A percentile compares a stretch with the other conserved stretches of the same genome.
phyloP scores from a whole-genome alignment of 441 rosid genomes.

The Geranium incanum region DNA sequence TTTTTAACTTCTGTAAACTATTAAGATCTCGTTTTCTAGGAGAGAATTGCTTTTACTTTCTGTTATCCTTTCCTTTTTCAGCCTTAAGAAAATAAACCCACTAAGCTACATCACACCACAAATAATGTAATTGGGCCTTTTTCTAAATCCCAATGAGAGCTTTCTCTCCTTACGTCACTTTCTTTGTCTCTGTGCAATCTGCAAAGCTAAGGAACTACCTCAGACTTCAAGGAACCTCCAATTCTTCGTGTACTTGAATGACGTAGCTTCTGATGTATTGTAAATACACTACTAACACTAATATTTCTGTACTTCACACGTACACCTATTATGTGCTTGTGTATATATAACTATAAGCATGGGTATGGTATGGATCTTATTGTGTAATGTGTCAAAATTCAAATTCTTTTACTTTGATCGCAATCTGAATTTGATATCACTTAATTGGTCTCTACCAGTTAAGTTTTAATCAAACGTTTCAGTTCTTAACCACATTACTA shows the following conservation, averaged over 20 bases:
- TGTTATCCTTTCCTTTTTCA: neutral
- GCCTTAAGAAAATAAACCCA: neutral
- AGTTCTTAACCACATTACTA: no score
- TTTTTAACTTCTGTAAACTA: no score
- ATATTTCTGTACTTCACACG: no score
- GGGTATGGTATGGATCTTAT: no score
- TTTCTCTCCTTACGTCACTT: neutral
- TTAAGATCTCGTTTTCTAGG: neutral
- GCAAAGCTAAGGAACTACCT: conserved; percentile 4
- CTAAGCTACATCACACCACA: neutral
- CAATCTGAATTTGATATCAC: no score
- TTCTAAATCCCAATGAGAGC: neutral
- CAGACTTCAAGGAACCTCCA: neutral
- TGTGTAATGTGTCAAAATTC: no score
- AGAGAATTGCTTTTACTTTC: neutral
- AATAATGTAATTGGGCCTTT: neutral
- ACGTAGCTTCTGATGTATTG: neutral
- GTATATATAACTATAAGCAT: no score
- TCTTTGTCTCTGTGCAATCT: neutral
- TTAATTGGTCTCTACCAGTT: no score
- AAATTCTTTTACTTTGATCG: no score
- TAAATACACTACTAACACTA: no score
- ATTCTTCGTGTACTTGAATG: neutral
- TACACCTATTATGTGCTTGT: no score
- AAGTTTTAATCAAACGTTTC: no score